A percentile compares a stretch with the other conserved stretches of the same genome.
Evolutionary conservation across 2,329 filamentous ascomycete species (phyloP).

Genomic region (Ceratocystis harringtonii): DNA sequence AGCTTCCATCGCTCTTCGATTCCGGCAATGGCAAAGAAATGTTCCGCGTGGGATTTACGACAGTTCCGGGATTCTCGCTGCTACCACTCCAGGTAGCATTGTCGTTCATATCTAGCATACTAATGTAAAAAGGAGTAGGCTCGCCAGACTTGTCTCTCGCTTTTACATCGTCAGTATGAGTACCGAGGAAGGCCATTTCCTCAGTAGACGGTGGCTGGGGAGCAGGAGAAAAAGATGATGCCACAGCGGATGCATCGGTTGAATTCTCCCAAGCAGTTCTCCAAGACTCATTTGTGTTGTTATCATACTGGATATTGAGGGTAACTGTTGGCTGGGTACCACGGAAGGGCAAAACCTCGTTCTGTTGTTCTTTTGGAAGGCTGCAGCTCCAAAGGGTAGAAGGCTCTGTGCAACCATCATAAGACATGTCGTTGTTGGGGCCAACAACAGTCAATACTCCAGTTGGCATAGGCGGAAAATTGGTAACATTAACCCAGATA

Average conservation of each 20-base stretch:
- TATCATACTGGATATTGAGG: constrained; percentile 61
- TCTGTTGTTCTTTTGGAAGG: constrained; percentile 62
- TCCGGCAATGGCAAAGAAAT: constrained; percentile 46
- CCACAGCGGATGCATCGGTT: not conserved
- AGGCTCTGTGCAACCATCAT: constrained; percentile 55
- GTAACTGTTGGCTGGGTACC: constrained; percentile 63
- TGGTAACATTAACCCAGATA: constrained; percentile 70
- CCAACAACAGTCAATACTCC: constrained; percentile 67
- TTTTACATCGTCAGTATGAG: constrained; percentile 63
- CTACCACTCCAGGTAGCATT: constrained; percentile 23
- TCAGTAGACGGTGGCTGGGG: constrained; percentile 45
- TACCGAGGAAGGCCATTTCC: constrained; percentile 70
- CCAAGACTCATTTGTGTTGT: constrained; percentile 39
- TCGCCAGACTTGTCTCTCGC: constrained; percentile 61
- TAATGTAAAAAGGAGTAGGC: constrained; percentile 77
- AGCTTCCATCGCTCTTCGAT: constrained; percentile 52
- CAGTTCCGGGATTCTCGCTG: constrained; percentile 21
- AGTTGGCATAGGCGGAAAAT: constrained; percentile 73
- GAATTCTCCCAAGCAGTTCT: constrained; percentile 23
- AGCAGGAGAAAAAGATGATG: constrained; percentile 26
- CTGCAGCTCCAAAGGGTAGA: constrained; percentile 74
- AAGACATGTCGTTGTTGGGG: constrained; percentile 48
- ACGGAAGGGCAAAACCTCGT: constrained; percentile 45
- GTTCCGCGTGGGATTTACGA: constrained; percentile 3
- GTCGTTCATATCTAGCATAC: constrained; percentile 41